Base-by-base conservation (phyloP, 768 basidiomycete species). In the Chalciporus chontae region DNA sequence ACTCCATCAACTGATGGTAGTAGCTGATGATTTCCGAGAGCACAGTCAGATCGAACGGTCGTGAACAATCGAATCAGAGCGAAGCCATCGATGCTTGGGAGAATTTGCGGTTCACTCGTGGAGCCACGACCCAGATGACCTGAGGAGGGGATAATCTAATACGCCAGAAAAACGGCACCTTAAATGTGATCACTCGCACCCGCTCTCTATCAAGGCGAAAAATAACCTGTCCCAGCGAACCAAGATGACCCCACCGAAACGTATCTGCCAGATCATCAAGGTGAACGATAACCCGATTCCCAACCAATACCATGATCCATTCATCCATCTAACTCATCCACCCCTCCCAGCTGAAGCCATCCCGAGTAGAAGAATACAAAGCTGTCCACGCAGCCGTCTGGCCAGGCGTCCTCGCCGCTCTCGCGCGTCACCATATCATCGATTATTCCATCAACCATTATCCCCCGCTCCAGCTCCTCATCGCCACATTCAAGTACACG, bases 381-480 rank as follows among this genome's bases (percentile, higher is more conserved):
- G 58, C 64, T n/a, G 63, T 83, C 38, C 88, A 90, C 56, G 72
- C 75, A 0, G 71, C 71, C 6, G 83, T 85, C 40, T 89, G 86
- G 84, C 84, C 84, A 3, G 71, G 75, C 18, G 85, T 90, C 3
- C 79, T 90, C 19, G 77, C 74, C 21, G 76, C 85, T 8, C 72
- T 88, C 19, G 71, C 76, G 51, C 73, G 75, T 10, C 76, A 84
- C 43, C 78, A 90, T 63, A 77, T 90, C 49, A 69, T 71, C 32
- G 87, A 91, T 68, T 91, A 90, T 62, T 85, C 85, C 15, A 90
- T 90, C 65, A 75, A 85, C 58, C 77, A 87, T 60, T 79, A 83
- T 57, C 77, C 80, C 15, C 77, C 77, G 4, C 69, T 83, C 21
- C 73, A 74, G 26, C 75, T 91, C 37, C 76, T 91, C n/a, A 77